Percentiles rank a stretch among this genome's conserved stretches.
Evolutionary conservation across 305 asterid species (phyloP).

Genomic region (Andrographis paniculata): DNA sequence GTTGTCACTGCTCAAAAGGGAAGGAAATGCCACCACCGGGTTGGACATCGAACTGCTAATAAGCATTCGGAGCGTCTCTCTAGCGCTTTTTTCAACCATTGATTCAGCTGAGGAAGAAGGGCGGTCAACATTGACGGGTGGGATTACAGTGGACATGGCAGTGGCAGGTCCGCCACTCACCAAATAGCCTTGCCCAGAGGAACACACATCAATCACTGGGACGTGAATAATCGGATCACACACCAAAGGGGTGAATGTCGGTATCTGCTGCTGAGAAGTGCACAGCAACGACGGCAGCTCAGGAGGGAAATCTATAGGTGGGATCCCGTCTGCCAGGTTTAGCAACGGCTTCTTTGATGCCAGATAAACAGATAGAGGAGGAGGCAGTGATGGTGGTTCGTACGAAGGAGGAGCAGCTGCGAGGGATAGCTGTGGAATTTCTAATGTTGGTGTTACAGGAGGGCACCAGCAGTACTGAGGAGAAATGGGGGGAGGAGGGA

Average conservation of each 20-base stretch:
- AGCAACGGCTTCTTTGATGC: slow-evolving; percentile 39
- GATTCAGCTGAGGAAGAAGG: slow-evolving; percentile 47
- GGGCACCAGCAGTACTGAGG: slow-evolving; percentile 93
- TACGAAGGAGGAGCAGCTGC: no score
- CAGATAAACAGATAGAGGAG: slow-evolving; percentile 34
- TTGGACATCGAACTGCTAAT: slow-evolving; percentile 51
- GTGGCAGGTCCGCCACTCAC: slow-evolving; percentile 70
- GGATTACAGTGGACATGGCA: slow-evolving; percentile 43
- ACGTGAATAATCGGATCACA: slow-evolving; percentile 88
- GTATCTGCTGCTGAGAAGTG: slow-evolving; percentile 71
- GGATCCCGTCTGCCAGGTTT: slow-evolving; percentile 35
- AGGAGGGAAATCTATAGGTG: slow-evolving; percentile 58
- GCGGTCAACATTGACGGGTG: slow-evolving; percentile 50
- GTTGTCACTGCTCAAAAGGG: slow-evolving; percentile 31
- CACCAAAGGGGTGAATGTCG: slow-evolving; percentile 64
- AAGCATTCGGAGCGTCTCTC: slow-evolving; percentile 85
- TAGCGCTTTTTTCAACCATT: slow-evolving; percentile 60
- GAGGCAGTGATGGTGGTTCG: slow-evolving; percentile 46
- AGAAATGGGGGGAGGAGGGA: slow-evolving; percentile 35
- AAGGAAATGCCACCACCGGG: slow-evolving; percentile 47
- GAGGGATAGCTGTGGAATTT: slow-evolving; percentile 31
- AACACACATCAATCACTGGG: slow-evolving; percentile 77
- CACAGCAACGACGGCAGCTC: slow-evolving; percentile 44
- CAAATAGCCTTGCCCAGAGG: slow-evolving; percentile 90
- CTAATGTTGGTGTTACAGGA: slow-evolving; percentile 41